Evolutionary conservation across 352 stramenopile species (phyloP).

Genomic region (Phytophthora meadii): DNA sequence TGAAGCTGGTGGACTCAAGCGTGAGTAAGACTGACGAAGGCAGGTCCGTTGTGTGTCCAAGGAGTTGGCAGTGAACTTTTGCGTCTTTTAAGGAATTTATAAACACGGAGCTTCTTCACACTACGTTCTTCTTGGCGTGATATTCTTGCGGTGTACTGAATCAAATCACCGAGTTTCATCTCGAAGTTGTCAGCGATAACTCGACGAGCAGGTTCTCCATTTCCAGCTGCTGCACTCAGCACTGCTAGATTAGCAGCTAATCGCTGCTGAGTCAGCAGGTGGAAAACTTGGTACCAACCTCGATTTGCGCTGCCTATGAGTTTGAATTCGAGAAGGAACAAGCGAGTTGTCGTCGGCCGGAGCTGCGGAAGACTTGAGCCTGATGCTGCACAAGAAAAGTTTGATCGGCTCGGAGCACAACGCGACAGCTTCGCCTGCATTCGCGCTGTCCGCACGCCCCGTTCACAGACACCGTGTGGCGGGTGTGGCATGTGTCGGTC

Average conservation of each 20-base stretch:
- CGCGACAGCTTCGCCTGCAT: constrained; percentile 1
- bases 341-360: constrained; percentile 4
- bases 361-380: constrained; percentile 8
- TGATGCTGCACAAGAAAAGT: constrained; percentile 24
- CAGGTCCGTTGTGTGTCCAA: constrained; percentile 3
- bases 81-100: constrained; percentile 7
- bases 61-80: background rate
- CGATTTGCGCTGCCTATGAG: constrained; percentile 17
- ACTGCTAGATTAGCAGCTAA: no score
- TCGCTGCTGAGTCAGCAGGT: background rate
- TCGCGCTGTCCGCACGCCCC: constrained; percentile 20
- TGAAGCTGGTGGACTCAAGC: constrained; percentile 38
- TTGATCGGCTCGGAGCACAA: constrained; percentile 12
- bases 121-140: no score
- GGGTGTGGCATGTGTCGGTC: constrained; percentile 2
- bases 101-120: background rate
- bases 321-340: background rate
- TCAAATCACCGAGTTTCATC: no score
- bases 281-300: background rate
- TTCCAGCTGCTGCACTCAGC: constrained; percentile 8
- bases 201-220: constrained; percentile 4
- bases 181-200: background rate
- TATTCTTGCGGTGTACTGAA: no score
- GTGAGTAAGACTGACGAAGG: constrained; percentile 29
- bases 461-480: constrained; percentile 27